These are phyloP conservation scores for Scheffersomyces titani DNA, from an alignment of 1,139 yeast species.

Conservation along the genomic window DNA sequence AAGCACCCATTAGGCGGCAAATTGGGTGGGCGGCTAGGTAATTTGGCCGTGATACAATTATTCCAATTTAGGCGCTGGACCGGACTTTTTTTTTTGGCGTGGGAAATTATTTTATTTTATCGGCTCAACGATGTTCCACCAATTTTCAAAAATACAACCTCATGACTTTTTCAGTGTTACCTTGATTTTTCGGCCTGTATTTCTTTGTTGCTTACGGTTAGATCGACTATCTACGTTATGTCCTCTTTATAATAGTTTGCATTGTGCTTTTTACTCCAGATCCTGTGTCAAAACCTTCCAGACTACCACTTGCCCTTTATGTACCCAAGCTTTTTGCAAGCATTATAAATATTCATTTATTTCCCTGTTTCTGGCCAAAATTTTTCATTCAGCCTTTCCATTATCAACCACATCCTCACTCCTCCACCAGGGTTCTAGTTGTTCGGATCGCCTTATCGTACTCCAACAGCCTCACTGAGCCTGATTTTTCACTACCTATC, in stretches of 20 bases:
- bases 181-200: not conserved
- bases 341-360: not conserved
- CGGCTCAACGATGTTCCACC: not conserved
- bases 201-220: not conserved
- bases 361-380: not conserved
- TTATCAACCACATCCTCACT: not conserved
- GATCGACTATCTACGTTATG: not conserved
- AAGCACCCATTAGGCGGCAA: not conserved
- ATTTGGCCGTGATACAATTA: not conserved
- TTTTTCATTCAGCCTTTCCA: not conserved
- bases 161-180: not conserved
- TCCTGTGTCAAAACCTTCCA: not conserved
- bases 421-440: not conserved
- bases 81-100: not conserved
- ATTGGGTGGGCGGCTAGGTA: not conserved
- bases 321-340: not conserved
- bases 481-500: not conserved
- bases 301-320: not conserved
- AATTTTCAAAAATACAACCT: not conserved
- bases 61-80: not conserved
- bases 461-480: not conserved
- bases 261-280: not conserved
- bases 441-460: not conserved
- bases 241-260: not conserved
- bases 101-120: not conserved